phyloP scores from a whole-genome alignment of 2,329 filamentous ascomycete species.

The Fusarium duplospermum region DNA sequence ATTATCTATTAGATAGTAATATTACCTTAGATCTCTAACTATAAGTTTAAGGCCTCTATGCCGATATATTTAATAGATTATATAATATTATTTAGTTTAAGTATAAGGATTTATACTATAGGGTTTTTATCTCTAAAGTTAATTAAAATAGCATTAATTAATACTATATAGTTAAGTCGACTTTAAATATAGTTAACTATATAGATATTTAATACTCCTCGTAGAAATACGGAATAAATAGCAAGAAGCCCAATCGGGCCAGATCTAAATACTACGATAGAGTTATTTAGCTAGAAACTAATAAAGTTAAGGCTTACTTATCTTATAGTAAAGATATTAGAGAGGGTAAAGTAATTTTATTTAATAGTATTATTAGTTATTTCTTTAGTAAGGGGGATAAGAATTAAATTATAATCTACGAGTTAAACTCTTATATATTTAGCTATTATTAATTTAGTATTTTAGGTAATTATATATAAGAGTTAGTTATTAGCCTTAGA shows the following conservation, averaged over 20 bases:
- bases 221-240: constrained; percentile 67
- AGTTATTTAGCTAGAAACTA: constrained; percentile 68
- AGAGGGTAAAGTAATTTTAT: not conserved
- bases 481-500: no score
- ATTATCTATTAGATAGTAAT: not conserved
- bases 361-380: not conserved
- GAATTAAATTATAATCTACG: not conserved
- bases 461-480: no score
- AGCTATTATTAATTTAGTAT: not conserved
- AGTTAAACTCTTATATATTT: not conserved
- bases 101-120: constrained; percentile 63
- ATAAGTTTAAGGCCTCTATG: not conserved
- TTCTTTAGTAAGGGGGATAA: not conserved
- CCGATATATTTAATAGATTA: not conserved
- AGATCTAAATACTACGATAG: constrained; percentile 71
- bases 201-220: constrained; percentile 69
- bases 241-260: constrained; percentile 73
- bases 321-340: not conserved
- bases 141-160: constrained; percentile 69
- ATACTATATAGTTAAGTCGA: constrained; percentile 65
- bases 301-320: constrained; percentile 33
- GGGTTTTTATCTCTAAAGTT: constrained; percentile 69
- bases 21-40: not conserved
- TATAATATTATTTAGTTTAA: not conserved
- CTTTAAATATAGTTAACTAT: constrained; percentile 71